phyloP scores from a whole-genome alignment of 140 eudicot species.

The Eryngium alpinum region DNA sequence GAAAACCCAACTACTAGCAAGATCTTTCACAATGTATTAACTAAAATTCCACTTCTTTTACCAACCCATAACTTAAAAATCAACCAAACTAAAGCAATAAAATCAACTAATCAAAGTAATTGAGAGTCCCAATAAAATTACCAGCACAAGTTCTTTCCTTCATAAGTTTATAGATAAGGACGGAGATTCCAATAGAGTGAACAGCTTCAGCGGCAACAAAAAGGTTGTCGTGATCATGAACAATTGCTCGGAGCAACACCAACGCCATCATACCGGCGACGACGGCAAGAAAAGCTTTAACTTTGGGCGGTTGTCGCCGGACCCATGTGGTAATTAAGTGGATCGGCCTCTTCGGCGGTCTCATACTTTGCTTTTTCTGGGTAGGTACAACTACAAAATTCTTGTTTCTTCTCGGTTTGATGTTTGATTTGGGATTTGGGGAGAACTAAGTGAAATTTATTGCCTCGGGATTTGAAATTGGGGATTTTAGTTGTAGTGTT shows the following conservation, averaged over 20 bases:
- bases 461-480: no score
- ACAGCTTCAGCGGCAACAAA: slow-evolving; percentile 96
- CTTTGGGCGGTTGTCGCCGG: slow-evolving; percentile 94
- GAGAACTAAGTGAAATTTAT: background rate
- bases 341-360: slow-evolving; percentile 70
- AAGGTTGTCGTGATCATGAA: slow-evolving; percentile 92
- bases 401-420: background rate
- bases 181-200: slow-evolving; percentile 78
- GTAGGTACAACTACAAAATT: background rate
- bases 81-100: background rate
- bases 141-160: slow-evolving; percentile 98
- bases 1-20: no score
- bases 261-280: slow-evolving; percentile 70
- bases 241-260: slow-evolving; percentile 71
- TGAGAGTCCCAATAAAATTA: slow-evolving; percentile 8
- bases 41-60: background rate
- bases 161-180: slow-evolving; percentile 75
- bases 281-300: slow-evolving; percentile 88
- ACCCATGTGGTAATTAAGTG: slow-evolving; percentile 55
- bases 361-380: slow-evolving; percentile 24
- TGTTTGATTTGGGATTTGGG: background rate
- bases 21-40: no score
- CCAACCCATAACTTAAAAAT: no score
- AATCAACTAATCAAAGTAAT: background rate
- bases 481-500: no score